Evolutionary conservation across 805 yeast species (phyloP).

Genomic region (Kuraishia cidri): DNA sequence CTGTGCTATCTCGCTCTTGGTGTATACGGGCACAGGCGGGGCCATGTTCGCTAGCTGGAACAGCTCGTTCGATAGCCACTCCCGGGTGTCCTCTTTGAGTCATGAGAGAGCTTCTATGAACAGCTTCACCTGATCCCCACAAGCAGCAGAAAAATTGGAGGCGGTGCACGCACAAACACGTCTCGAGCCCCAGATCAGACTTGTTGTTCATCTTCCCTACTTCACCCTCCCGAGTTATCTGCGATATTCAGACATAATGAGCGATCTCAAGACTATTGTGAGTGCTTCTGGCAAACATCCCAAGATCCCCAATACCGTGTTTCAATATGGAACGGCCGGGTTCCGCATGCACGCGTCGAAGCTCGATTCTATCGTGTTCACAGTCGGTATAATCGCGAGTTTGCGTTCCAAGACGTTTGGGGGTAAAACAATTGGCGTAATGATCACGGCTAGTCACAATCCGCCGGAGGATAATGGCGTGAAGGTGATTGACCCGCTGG

Average conservation of each 20-base stretch:
- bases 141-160: too few relatives aligned
- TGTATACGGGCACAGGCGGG: slow-evolving; percentile 38
- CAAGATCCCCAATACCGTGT: slow-evolving; percentile 32
- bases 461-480: slow-evolving; percentile 92
- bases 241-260: too few relatives aligned
- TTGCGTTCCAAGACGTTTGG: slow-evolving; percentile 66
- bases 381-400: slow-evolving; percentile 77
- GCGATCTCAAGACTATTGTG: too few relatives aligned
- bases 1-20: slow-evolving; percentile 23
- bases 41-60: slow-evolving; percentile 35
- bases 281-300: too few relatives aligned
- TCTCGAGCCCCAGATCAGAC: too few relatives aligned
- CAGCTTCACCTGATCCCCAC: too few relatives aligned
- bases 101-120: too few relatives aligned
- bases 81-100: too few relatives aligned
- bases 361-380: slow-evolving; percentile 74
- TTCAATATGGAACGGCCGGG: slow-evolving; percentile 95
- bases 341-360: slow-evolving; percentile 68
- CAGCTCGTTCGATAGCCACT: too few relatives aligned
- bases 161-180: too few relatives aligned
- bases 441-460: slow-evolving; percentile 95
- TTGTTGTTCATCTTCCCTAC: too few relatives aligned
- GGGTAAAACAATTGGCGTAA: slow-evolving; percentile 79
- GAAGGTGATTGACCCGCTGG: slow-evolving; percentile 88
- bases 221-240: too few relatives aligned